phyloP scores from a whole-genome alignment of 2,329 filamentous ascomycete species.

The Mycosphaerella arachidis region DNA sequence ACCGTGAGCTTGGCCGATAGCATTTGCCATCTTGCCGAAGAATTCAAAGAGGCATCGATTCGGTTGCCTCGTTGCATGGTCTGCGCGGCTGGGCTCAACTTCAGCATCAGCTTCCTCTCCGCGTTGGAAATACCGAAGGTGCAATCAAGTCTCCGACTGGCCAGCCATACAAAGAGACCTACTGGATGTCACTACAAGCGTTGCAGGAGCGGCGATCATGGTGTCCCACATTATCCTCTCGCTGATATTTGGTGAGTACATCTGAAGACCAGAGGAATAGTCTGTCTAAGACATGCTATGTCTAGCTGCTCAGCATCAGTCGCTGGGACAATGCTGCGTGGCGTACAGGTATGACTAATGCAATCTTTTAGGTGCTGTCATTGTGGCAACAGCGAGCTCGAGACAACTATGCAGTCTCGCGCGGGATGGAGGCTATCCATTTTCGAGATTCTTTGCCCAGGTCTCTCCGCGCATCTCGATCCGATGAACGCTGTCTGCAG shows the following conservation, averaged over 20 bases:
- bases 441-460: slow-evolving; percentile 31
- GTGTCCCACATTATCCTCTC: background rate
- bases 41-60: slow-evolving; percentile 25
- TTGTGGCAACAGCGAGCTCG: background rate
- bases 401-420: slow-evolving; percentile 27
- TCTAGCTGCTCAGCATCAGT: too few species aligned
- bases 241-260: too few species aligned
- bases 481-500: slow-evolving; percentile 23
- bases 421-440: slow-evolving; percentile 34
- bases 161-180: background rate
- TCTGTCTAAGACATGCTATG: too few species aligned
- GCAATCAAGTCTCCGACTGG: background rate
- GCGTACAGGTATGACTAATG: too few species aligned
- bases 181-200: background rate
- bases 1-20: slow-evolving; percentile 7
- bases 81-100: slow-evolving; percentile 18
- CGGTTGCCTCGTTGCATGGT: slow-evolving; percentile 24
- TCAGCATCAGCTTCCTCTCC: slow-evolving; percentile 13
- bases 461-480: slow-evolving; percentile 15
- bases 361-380: too few species aligned
- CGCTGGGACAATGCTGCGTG: too few species aligned
- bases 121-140: background rate
- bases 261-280: too few species aligned
- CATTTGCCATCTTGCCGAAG: slow-evolving; percentile 24
- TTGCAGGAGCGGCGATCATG: background rate